Percentiles rank a stretch among this genome's conserved stretches.
These are phyloP conservation scores for Penicillium sp. DNA, from an alignment of 2,329 filamentous ascomycete species.

Conservation along the genomic window DNA sequence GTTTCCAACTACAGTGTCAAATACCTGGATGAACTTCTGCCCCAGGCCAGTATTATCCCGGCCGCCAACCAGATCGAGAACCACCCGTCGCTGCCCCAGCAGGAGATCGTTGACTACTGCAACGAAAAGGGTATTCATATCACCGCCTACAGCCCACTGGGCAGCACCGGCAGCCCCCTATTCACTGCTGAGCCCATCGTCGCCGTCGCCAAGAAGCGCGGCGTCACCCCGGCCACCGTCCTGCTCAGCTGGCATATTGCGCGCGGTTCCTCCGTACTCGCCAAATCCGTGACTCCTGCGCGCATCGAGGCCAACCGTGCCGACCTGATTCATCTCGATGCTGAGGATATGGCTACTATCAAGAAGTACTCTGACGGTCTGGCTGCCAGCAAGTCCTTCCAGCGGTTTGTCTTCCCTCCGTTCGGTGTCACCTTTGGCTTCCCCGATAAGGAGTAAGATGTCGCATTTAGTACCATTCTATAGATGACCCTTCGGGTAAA, in stretches of 20 bases:
- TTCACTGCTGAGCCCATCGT: conserved; percentile 41
- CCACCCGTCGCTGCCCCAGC: conserved; percentile 63
- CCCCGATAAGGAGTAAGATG: conserved; percentile 54
- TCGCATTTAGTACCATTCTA: neutral
- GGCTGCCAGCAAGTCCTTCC: conserved; percentile 30
- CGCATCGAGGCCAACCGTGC: conserved; percentile 40
- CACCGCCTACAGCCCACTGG: conserved; percentile 48
- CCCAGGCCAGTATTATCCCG: conserved; percentile 57
- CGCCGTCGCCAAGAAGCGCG: conserved; percentile 39
- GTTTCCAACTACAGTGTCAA: conserved; percentile 55
- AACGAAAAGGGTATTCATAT: conserved; percentile 48
- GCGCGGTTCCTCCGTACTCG: conserved; percentile 39
- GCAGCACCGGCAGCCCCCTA: conserved; percentile 41
- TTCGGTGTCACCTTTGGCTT: conserved; percentile 67
- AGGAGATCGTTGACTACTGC: conserved; percentile 50
- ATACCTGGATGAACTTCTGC: conserved; percentile 52
- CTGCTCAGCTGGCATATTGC: conserved; percentile 44
- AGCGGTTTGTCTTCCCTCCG: conserved; percentile 60
- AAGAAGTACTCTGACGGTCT: conserved; percentile 35
- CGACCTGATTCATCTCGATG: conserved; percentile 37
- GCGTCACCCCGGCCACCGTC: conserved; percentile 37
- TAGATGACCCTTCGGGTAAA: neutral
- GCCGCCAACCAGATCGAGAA: conserved; percentile 77
- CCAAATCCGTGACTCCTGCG: conserved; percentile 40
- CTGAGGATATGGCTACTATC: conserved; percentile 35